These are phyloP conservation scores for Thalassiosira oceanica DNA, from an alignment of 352 stramenopile genomes.

Conservation along the genomic window DNA sequence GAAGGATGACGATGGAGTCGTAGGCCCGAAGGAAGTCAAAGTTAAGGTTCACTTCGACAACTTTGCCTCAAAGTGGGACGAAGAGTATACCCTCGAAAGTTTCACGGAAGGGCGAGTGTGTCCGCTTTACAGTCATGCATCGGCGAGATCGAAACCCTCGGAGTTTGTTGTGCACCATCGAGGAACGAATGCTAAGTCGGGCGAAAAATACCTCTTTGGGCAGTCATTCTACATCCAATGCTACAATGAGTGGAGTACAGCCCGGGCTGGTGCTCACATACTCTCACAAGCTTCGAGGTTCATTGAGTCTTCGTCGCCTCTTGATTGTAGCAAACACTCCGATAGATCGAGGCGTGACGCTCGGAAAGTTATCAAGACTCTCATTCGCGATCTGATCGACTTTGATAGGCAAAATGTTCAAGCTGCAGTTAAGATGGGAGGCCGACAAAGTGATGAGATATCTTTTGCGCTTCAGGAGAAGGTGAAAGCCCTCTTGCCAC, in stretches of 20 bases:
- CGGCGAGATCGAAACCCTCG: slow-evolving; percentile 60
- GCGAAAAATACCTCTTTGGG: slow-evolving; percentile 62
- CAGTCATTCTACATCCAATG: slow-evolving; percentile 77
- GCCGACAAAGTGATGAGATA: slow-evolving; percentile 25
- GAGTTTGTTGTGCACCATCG: slow-evolving; percentile 78
- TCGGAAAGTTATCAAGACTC: slow-evolving; percentile 54
- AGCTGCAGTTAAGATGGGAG: slow-evolving; percentile 45
- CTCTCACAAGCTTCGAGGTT: slow-evolving; percentile 74
- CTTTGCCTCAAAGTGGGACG: slow-evolving; percentile 81
- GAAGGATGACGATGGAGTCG: slow-evolving; percentile 21
- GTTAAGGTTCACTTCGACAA: slow-evolving; percentile 83
- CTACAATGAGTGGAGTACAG: slow-evolving; percentile 80
- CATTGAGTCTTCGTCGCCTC: slow-evolving; percentile 40
- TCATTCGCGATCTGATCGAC: slow-evolving; percentile 73
- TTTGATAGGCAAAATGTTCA: slow-evolving; percentile 63
- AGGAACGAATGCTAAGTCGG: slow-evolving; percentile 40
- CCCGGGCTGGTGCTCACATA: slow-evolving; percentile 78
- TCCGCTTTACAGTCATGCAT: slow-evolving; percentile 78
- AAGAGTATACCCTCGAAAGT: slow-evolving; percentile 72
- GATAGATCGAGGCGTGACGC: slow-evolving; percentile 41
- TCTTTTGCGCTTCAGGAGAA: no score
- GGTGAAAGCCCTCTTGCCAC: no score
- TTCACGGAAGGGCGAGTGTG: slow-evolving; percentile 80
- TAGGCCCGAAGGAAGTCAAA: slow-evolving; percentile 31
- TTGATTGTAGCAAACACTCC: slow-evolving; percentile 25